Base-by-base conservation (phyloP, 2,329 filamentous ascomycete species). In the Ceratocystis diversiconidia region DNA sequence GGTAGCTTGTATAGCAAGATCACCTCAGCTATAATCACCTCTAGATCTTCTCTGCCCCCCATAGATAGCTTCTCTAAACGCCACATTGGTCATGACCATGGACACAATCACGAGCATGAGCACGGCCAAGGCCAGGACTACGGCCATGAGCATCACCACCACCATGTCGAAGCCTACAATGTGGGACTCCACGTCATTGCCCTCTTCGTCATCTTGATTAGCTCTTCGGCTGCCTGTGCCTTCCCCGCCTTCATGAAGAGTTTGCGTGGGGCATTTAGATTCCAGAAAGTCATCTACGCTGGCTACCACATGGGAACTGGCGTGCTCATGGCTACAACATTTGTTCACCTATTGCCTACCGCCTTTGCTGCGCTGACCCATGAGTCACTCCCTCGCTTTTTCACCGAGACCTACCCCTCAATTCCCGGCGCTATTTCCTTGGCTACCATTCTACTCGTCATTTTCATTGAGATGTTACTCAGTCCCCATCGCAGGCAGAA, bases 391-490 rank as follows among this genome's bases (percentile, higher is more conserved):
- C 86, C 87, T 12, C 76, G 79, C 64, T 88, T 91, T 72, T 95
- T 90, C 84, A 91, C 83, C 71, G 71, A 85, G 55, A 81, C 83
- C 32, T 95, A 92, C 75, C 82, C 81, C 64, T 87, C 89, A 25
- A 88, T 94, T 76, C 85, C 90, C 0, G 90, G 90, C 3, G 81
- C 91, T 63, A 85, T 95, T 66, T 86, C 89, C 61, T 90, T 95
- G 83, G 77, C 85, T 10, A 85, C 87, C 32, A 88, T 90, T 46
- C 81, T 95, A 70, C 79, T 89, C 8, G 90, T 96, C 5, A 88
- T 92, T 8, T 80, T 86, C 10, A 81, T 96, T 68, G 92, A 96
- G 74, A 95, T 85, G 81, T 75, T 81, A 30, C 82, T 85, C 66
- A 77, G 78, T 50, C 78, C 78, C 0, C 74, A 74, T 17, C 73